Conservation (phyloP, 106 monocot genomes). For the Agapanthus africanus region DNA sequence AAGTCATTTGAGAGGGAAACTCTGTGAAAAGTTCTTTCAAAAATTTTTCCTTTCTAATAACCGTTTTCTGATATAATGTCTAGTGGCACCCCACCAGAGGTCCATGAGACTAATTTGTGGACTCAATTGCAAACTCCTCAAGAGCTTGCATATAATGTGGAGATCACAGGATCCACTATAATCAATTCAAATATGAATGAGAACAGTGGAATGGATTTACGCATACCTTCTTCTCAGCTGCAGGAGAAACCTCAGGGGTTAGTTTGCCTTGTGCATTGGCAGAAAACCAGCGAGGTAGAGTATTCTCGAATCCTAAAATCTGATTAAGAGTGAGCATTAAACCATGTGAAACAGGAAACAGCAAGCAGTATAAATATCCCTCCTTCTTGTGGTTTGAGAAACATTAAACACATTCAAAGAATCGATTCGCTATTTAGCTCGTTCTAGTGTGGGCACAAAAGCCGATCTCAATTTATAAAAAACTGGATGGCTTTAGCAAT, state of each 20-base stretch:
- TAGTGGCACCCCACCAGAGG: background rate
- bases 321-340: background rate
- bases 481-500: background rate
- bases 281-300: conserved; percentile 10
- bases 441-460: background rate
- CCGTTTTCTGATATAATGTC: background rate
- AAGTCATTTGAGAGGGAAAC: too few species aligned
- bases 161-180: background rate
- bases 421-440: background rate
- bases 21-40: too few species aligned
- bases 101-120: background rate
- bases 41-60: too few species aligned
- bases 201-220: background rate
- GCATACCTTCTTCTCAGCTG: background rate
- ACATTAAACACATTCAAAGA: background rate
- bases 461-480: background rate
- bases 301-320: background rate
- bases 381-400: background rate
- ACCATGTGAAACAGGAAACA: background rate
- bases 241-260: background rate
- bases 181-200: background rate
- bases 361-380: background rate
- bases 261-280: background rate
- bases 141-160: too few species aligned
- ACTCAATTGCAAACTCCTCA: too few species aligned